Evolutionary conservation across 2,329 filamentous ascomycete genomes (phyloP), one percentile per base, ranked within the genome.

Genomic region (Fusarium sp.): DNA sequence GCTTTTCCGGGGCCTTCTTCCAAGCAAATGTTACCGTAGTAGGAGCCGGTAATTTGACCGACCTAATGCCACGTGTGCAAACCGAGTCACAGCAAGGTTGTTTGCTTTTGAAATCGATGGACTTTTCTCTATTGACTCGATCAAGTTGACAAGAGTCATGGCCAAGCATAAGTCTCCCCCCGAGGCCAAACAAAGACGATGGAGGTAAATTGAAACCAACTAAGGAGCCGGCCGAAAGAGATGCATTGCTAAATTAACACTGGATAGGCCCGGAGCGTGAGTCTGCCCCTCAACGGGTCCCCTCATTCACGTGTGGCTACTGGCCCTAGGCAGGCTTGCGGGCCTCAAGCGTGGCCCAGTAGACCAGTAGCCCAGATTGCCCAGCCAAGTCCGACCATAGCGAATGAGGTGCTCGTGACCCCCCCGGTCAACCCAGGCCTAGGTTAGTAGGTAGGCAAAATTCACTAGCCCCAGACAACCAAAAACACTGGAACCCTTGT

Each of bases 391-490:
- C 46, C 42, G 26, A 24, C 39, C 51, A 50, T 50, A 55, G 65
- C 65, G 65, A 69, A 68, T 68, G 47, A 66, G 36, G 57, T 57
- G 61, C 65, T 49, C 45, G 61, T 69, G 65, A 66, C 48, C 61
- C 55, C 34, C 38, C 49, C 46, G 26, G 26, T 43, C 30, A 53
- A 51, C 39, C 62, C 45, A 56, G 40, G 32, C 56, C 49, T 36
- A 62, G 24, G 24, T 10, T 11, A 26, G 24, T 26, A 26, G 9
- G 24, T 26, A 26, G 62, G 56, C 56, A 68, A 68, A 62, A 65
- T 61, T 62, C 55, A 62, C 58, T 64, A 69, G 64, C 55, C 59
- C 63, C 67, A 57, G 55, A 66, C 53, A 69, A 69, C 56, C 46
- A 68, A 69, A 71, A 67, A 57, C 45, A 51, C 40, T 62, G 55